Conservation (phyloP, 164 flowering plant genomes). For the Aristolochia contorta region DNA sequence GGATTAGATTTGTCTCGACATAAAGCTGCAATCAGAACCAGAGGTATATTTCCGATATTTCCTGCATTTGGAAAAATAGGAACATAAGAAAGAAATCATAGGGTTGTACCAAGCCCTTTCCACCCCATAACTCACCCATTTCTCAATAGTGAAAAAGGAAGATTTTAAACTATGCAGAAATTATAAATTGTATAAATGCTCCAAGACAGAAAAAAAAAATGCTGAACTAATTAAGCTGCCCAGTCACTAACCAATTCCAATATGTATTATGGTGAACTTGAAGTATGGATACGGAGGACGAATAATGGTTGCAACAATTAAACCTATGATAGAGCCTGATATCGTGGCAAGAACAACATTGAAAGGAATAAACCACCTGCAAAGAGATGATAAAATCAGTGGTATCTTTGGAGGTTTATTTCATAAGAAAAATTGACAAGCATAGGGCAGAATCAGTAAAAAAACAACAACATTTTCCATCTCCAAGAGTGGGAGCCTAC, state of each 20-base stretch:
- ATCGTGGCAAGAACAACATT: slow-evolving; percentile 65
- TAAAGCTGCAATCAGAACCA: slow-evolving; percentile 86
- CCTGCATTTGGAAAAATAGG: slow-evolving; percentile 34
- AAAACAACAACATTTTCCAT: too few species aligned
- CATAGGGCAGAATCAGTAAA: too few species aligned
- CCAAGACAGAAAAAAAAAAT: too few species aligned
- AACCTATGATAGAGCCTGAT: slow-evolving; percentile 84
- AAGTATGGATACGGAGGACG: slow-evolving; percentile 92
- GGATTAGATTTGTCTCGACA: slow-evolving; percentile 89
- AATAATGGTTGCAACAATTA: slow-evolving; percentile 51
- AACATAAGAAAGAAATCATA: not conserved
- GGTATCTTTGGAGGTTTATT: too few species aligned
- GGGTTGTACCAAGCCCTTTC: too few species aligned
- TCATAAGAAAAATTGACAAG: too few species aligned
- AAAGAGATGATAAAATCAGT: not conserved
- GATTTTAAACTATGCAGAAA: too few species aligned
- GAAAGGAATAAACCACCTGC: slow-evolving; percentile 97
- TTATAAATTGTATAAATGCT: too few species aligned
- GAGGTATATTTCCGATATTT: slow-evolving; percentile 95
- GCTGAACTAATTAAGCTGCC: not conserved
- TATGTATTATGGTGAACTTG: slow-evolving; percentile 82
- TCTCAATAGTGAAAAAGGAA: too few species aligned
- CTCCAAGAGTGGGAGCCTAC: too few species aligned
- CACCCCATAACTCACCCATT: too few species aligned
- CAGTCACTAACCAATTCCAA: slow-evolving; percentile 66